Conservation (phyloP, 2,329 filamentous ascomycete genomes). For the Claviceps pazoutovae region DNA sequence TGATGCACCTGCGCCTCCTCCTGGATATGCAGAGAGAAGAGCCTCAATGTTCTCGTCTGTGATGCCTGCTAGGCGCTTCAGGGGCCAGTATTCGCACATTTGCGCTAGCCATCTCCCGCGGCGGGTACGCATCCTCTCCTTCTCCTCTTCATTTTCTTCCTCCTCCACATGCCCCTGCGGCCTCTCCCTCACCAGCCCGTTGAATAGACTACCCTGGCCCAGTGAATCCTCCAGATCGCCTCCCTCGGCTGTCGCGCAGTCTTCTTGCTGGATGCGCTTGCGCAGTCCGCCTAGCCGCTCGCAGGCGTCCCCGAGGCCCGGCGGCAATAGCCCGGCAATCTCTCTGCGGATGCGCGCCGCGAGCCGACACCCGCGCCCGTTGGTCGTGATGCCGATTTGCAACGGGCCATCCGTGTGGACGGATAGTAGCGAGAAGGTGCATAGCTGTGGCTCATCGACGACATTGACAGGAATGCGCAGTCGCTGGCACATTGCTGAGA, state of each 20-base stretch:
- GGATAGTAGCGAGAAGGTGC: conserved; percentile 79
- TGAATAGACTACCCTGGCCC: conserved; percentile 72
- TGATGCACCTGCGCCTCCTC: conserved; percentile 15
- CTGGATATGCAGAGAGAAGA: conserved; percentile 60
- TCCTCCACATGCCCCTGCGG: conserved; percentile 25
- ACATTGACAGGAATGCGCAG: conserved; percentile 88
- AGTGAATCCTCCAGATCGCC: conserved; percentile 42
- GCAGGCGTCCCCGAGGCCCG: conserved; percentile 62
- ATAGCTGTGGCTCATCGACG: conserved; percentile 71
- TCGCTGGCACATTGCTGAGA: conserved; percentile 61
- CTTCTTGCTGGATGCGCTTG: conserved; percentile 59
- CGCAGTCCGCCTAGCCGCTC: conserved; percentile 62
- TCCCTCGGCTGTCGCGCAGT: conserved; percentile 25
- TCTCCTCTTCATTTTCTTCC: conserved; percentile 37
- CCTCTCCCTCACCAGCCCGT: conserved; percentile 62
- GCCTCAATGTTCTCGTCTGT: conserved; percentile 64
- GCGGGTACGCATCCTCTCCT: conserved; percentile 46
- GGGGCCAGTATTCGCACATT: conserved; percentile 97
- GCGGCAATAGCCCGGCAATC: conserved; percentile 66
- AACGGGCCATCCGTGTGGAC: conserved; percentile 82
- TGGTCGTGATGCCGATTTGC: conserved; percentile 91
- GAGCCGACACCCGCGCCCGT: conserved; percentile 86
- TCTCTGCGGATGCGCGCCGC: conserved; percentile 80
- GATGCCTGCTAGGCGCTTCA: conserved; percentile 66
- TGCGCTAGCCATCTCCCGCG: conserved; percentile 89